Conservation (phyloP, 257 asterid genomes). For the Solanum chmielewskii region DNA sequence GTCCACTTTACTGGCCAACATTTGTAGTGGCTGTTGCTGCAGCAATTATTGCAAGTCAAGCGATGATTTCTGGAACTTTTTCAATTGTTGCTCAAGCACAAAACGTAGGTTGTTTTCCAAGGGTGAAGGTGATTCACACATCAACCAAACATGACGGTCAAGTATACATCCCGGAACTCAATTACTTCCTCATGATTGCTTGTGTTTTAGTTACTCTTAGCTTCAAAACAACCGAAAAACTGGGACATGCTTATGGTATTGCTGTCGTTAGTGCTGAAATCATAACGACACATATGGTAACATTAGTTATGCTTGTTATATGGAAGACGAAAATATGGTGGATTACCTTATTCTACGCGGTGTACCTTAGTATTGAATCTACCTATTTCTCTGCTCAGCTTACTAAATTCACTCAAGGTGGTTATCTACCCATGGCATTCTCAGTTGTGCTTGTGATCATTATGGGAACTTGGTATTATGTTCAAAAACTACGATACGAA, state of each 20-base stretch:
- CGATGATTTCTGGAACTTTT: constrained; percentile 67
- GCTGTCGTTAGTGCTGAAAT: constrained; percentile 66
- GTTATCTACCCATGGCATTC: constrained; percentile 50
- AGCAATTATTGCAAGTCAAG: constrained; percentile 77
- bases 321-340: constrained; percentile 57
- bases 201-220: constrained; percentile 37
- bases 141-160: constrained; percentile 60
- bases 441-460: constrained; percentile 29
- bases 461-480: constrained; percentile 66
- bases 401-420: constrained; percentile 56
- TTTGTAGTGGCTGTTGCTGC: constrained; percentile 64
- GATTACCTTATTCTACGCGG: constrained; percentile 27
- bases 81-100: constrained; percentile 57
- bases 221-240: constrained; percentile 43
- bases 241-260: constrained; percentile 74
- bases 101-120: constrained; percentile 51
- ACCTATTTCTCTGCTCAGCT: constrained; percentile 39
- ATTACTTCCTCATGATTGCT: constrained; percentile 62
- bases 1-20: constrained; percentile 58
- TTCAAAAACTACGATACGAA: constrained; percentile 32
- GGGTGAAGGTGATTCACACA: constrained; percentile 63
- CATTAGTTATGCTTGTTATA: constrained; percentile 48
- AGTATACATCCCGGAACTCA: constrained; percentile 66
- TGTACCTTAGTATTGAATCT: constrained; percentile 22
- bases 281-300: constrained; percentile 40